These are phyloP conservation scores for Maudiozyma serrabonitensis DNA, from an alignment of 805 yeast genomes.

Conservation along the genomic window DNA sequence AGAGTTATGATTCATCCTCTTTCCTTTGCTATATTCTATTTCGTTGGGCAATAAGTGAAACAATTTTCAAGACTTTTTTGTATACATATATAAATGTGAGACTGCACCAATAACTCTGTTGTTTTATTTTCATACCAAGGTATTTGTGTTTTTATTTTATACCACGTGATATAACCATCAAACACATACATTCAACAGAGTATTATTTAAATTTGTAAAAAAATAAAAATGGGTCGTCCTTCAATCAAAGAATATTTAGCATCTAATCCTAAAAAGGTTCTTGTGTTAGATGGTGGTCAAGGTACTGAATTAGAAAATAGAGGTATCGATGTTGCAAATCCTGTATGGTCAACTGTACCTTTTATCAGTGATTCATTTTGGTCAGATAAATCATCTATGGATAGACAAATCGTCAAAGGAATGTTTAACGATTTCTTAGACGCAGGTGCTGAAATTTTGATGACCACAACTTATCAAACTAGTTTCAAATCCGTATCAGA, in stretches of 20 bases:
- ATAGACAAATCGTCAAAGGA: slow-evolving; percentile 35
- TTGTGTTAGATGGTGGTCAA: slow-evolving; percentile 50
- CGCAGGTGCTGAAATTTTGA: slow-evolving; percentile 46
- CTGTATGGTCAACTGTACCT: slow-evolving; percentile 55
- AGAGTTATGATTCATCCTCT: no score
- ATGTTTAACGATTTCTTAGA: slow-evolving; percentile 43
- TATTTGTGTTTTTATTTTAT: not conserved
- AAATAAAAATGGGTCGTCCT: slow-evolving; percentile 1
- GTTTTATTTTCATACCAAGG: no score
- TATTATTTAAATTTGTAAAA: not conserved
- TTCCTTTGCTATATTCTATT: no score
- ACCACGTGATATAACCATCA: not conserved
- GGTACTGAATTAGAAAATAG: slow-evolving; percentile 52
- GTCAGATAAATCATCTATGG: slow-evolving; percentile 11
- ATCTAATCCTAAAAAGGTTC: slow-evolving; percentile 10
- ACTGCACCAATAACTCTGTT: no score
- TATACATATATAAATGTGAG: no score
- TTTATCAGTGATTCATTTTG: slow-evolving; percentile 28
- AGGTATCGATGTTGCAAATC: slow-evolving; percentile 36
- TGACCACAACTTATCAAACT: slow-evolving; percentile 55
- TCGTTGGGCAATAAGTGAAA: no score
- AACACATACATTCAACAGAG: not conserved
- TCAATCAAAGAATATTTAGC: slow-evolving; percentile 4
- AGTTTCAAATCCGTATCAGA: slow-evolving; percentile 34
- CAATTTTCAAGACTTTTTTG: no score